A percentile compares a stretch with the other conserved stretches of the same genome.
phyloP scores from a whole-genome alignment of 2,329 filamentous ascomycete genomes.

The Fusarium odoratissimum region DNA sequence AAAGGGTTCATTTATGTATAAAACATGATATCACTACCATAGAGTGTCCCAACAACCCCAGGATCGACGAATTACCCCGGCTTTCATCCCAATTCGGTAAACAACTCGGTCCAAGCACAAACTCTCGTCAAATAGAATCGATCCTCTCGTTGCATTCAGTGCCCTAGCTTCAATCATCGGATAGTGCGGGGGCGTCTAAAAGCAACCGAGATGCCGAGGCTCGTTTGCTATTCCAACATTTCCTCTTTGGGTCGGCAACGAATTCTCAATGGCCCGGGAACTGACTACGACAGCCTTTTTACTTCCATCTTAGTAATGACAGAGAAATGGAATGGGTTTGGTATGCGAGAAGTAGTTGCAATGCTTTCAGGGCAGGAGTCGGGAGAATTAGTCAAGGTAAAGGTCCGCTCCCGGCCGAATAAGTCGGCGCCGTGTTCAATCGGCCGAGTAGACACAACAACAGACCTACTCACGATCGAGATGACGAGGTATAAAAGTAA shows the following conservation, averaged over 20 bases:
- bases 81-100: conserved; percentile 22
- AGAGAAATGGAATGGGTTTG: not conserved
- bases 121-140: conserved; percentile 14
- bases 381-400: not conserved
- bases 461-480: not conserved
- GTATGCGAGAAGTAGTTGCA: not conserved
- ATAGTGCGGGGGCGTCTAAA: conserved; percentile 33
- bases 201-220: conserved; percentile 41
- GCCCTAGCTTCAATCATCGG: conserved; percentile 20
- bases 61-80: conserved; percentile 21
- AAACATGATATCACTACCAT: conserved; percentile 14
- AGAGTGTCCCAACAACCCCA: not conserved
- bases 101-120: conserved; percentile 22
- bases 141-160: conserved; percentile 9
- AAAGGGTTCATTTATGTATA: conserved; percentile 5
- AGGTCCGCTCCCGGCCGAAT: conserved; percentile 31
- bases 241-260: conserved; percentile 4
- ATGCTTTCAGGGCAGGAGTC: not conserved
- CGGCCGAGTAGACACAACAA: conserved; percentile 37
- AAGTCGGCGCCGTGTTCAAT: conserved; percentile 32
- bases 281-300: not conserved
- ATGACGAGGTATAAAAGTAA: conserved; percentile 21
- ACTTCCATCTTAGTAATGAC: not conserved
- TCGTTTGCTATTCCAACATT: conserved; percentile 7
- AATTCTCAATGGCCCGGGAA: conserved; percentile 12